Base-by-base conservation (phyloP, 1,284 basidiomycete genomes). In the Exobasidium rhododendri region DNA sequence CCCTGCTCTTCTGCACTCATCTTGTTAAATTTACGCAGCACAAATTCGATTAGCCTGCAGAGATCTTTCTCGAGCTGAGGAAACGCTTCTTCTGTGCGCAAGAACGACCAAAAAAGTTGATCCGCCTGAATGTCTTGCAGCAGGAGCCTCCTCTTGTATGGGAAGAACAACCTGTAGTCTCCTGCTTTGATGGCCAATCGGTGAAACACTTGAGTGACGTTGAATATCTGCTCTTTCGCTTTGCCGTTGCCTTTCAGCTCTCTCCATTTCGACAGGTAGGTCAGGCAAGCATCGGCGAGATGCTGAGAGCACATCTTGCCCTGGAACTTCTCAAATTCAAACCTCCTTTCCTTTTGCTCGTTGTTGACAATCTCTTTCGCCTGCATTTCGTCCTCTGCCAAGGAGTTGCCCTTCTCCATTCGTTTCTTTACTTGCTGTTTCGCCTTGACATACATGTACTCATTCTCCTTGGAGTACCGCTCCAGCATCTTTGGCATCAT, bases 401-500 rank as follows among this genome's bases (percentile, higher is more conserved):
- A 47, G n/a, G 66, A 66, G 32, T 59, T 54, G n/a, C 59, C 31
- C 7, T 52, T 20, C 14, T 43, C 45, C 10, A 26, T 49, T 24
- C 46, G 65, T 44, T 71, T 65, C 30, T 67, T 57, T 3, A 68
- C 71, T 5, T 68, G 67, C 54, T 63, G 65, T 56, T 70, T 70
- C 22, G 73, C 71, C 30, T 67, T 64, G 28, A 80, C 73, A 59
- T 70, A 77, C 68, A 80, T 69, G 68, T 77, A 67, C 31, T 77
- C 75, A 32, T 65, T 67, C 26, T 68, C 66, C 2, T 68, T 61
- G 4, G 75, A 68, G 56, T 75, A 76, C 22, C 73, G 68, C 59
- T 78, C 77, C 11, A 80, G 68, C 64, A 73, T 71, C 58, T 67
- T 69, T 50, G 77, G 75, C 67, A 79, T 70, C 54, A 68, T 65